Base-by-base conservation (phyloP, 2,329 filamentous ascomycete species). In the Fusarium veterinarium region DNA sequence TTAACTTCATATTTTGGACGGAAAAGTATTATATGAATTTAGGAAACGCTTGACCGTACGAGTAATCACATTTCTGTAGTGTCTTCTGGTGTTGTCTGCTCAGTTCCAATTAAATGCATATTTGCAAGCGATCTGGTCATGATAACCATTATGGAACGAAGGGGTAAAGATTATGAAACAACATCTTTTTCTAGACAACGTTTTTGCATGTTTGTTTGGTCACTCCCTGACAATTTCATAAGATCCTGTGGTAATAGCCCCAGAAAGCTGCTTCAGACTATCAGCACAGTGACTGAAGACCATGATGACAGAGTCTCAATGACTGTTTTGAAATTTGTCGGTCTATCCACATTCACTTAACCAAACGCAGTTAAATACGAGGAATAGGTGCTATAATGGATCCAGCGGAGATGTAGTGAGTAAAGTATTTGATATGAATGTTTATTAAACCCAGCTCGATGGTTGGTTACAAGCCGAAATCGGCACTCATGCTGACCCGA, bases 381-480 rank as follows among this genome's bases (percentile, higher is more conserved):
- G 13, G 8, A 35, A 45, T 12, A 45, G 23, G 40, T n/a, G 10
- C 40, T 35, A 19, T 35, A 14, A 57, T 48, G 23, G 53, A 46
- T 45, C 53, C 30, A 28, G 53, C n/a, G 30, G 53, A 57, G 23
- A 48, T 57, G 23, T n/a, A n/a, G 19, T 25, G n/a, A 46, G 30
- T 46, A 35, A 25, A 48, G 30, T 48, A 35, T 57, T 46, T 25
- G 31, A 57, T 28, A 23, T 20, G 33, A 52, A 14, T 38, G 17
- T 56, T 37, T 37, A 23, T 55, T 25, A 33, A 31, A 23, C 38
- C 46, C n/a, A 35, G 40, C 30, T 48, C 53, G 8, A 25, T 44
- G 52, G 35, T 55, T 44, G 37, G 52, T 23, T 55, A 31, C n/a
- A 42, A 35, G 55, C 55, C 55, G 55, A 58, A 37, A 57, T 49